A percentile compares a stretch with the other conserved stretches of the same genome.
phyloP scores from a whole-genome alignment of 2,329 filamentous ascomycete genomes.

The Cadophora sp. region DNA sequence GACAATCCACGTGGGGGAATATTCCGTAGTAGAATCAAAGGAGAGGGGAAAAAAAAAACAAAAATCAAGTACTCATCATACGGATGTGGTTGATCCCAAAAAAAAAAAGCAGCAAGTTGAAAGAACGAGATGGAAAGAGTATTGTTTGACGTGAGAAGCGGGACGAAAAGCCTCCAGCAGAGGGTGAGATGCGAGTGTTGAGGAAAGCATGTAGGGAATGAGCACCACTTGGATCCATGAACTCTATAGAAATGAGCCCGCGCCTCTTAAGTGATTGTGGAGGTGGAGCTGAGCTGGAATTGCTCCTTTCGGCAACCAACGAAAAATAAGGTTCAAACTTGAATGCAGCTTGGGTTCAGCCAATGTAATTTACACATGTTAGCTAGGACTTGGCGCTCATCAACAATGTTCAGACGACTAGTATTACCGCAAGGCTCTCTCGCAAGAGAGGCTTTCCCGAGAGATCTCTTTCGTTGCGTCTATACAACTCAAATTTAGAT shows the following conservation, averaged over 20 bases:
- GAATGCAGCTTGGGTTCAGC: background rate
- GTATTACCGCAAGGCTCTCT: background rate
- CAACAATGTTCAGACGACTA: background rate
- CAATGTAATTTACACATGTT: background rate
- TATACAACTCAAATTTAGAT: too few relatives aligned
- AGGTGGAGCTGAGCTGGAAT: background rate
- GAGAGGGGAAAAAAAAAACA: too few relatives aligned
- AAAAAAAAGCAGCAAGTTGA: background rate
- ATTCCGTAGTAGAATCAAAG: background rate
- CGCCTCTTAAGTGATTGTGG: background rate
- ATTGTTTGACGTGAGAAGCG: background rate
- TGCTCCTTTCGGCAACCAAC: background rate
- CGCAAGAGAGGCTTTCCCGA: background rate
- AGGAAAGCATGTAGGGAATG: background rate
- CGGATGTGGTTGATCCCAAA: background rate
- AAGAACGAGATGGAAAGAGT: background rate
- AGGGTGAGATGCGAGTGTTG: background rate
- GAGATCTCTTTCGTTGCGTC: too few relatives aligned
- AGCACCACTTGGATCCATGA: background rate
- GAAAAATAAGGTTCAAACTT: background rate
- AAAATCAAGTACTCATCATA: background rate
- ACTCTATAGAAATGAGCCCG: background rate
- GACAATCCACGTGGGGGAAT: background rate
- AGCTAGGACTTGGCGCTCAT: background rate
- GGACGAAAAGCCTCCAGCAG: background rate